These are phyloP conservation scores for Cryphonectria japonica DNA, from an alignment of 2,329 filamentous ascomycete genomes.

Conservation along the genomic window DNA sequence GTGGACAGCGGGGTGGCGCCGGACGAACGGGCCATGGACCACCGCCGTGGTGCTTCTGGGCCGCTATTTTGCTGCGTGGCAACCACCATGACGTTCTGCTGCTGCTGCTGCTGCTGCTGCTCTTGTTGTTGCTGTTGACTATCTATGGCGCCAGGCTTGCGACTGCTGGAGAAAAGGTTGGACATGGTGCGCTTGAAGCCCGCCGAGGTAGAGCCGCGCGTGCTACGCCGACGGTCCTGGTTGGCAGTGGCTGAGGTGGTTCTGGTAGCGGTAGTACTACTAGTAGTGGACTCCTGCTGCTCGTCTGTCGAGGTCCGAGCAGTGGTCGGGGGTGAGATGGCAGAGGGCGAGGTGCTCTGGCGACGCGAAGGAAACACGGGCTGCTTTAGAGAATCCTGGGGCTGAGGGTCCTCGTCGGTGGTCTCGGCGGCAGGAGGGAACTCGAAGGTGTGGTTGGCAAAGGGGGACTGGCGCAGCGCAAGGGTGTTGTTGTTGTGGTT, in stretches of 20 bases:
- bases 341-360: conserved; percentile 13
- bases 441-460: conserved; percentile 17
- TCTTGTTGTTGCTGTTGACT: conserved; percentile 26
- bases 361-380: not conserved
- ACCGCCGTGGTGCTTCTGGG: conserved; percentile 42
- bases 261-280: not conserved
- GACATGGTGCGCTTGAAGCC: conserved; percentile 56
- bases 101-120: too few species aligned
- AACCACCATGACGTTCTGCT: conserved; percentile 29
- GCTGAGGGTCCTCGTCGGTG: not conserved
- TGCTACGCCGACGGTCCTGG: conserved; percentile 45
- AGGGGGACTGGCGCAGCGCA: conserved; percentile 19
- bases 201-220: conserved; percentile 46
- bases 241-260: conserved; percentile 30
- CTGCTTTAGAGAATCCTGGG: conserved; percentile 2
- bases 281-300: conserved; percentile 28
- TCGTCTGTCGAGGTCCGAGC: conserved; percentile 32
- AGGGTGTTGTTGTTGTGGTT: conserved; percentile 1
- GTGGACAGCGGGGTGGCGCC: conserved; percentile 50
- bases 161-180: conserved; percentile 47
- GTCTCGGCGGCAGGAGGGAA: conserved; percentile 4
- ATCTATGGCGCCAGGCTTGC: conserved; percentile 44
- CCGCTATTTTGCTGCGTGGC: conserved; percentile 6
- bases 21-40: conserved; percentile 52
- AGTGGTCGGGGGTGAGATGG: conserved; percentile 21